phyloP scores from a whole-genome alignment of 495 filamentous ascomycete genomes.

The Jackrogersella multiformis region DNA sequence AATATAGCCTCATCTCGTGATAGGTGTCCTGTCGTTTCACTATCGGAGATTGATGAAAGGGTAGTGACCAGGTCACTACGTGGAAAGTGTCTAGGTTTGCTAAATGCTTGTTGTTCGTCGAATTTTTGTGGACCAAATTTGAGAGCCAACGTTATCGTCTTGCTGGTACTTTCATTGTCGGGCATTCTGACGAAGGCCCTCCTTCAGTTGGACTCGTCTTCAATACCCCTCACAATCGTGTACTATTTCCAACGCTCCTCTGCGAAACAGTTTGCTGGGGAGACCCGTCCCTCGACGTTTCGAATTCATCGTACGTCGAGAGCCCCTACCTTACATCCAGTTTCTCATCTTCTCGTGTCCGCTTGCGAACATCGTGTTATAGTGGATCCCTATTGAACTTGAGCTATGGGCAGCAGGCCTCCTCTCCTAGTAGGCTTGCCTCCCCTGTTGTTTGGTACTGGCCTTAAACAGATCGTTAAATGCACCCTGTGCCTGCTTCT shows the following conservation, averaged over 20 bases:
- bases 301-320: neutral
- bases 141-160: neutral
- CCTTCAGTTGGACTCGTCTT: neutral
- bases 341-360: neutral
- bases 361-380: too few relatives aligned
- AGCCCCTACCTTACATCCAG: neutral
- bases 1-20: slow-evolving; percentile 17
- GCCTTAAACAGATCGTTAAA: slow-evolving; percentile 80
- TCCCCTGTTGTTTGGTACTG: slow-evolving; percentile 40
- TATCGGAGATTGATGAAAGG: neutral
- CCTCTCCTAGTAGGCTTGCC: slow-evolving; percentile 31
- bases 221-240: slow-evolving; percentile 1
- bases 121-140: slow-evolving; percentile 1
- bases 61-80: slow-evolving; percentile 1
- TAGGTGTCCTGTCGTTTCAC: slow-evolving; percentile 4
- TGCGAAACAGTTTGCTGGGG: neutral
- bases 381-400: slow-evolving; percentile 2
- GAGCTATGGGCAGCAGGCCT: neutral
- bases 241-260: slow-evolving; percentile 3
- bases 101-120: neutral
- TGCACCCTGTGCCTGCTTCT: slow-evolving; percentile 77
- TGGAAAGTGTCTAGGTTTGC: neutral
- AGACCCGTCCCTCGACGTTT: neutral
- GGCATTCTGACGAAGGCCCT: neutral
- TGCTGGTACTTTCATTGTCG: neutral